These are phyloP conservation scores for Solanum pennellii DNA, from an alignment of 257 asterid species.

Conservation along the genomic window DNA sequence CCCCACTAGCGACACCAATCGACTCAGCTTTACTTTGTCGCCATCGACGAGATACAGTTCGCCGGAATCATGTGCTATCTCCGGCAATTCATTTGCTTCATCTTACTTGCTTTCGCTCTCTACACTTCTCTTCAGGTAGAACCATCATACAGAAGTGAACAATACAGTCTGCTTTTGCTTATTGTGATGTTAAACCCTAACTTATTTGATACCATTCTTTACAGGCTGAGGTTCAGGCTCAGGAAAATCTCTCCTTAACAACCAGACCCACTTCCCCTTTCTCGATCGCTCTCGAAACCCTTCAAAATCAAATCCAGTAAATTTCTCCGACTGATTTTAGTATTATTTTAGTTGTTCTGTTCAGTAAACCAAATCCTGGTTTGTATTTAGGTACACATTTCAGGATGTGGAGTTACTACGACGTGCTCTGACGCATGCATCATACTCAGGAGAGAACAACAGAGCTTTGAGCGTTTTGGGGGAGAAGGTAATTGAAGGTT, in stretches of 20 bases:
- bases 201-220: neutral
- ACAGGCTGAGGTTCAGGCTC: slow-evolving; percentile 10
- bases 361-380: neutral
- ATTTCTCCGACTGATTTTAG: neutral
- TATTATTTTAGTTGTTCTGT: neutral
- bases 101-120: slow-evolving; percentile 21
- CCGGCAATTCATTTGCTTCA: slow-evolving; percentile 4
- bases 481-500: slow-evolving; percentile 32
- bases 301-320: slow-evolving; percentile 55
- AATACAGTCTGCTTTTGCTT: neutral
- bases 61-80: neutral
- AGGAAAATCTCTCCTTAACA: neutral
- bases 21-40: neutral
- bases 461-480: slow-evolving; percentile 61
- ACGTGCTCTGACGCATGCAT: slow-evolving; percentile 70
- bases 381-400: slow-evolving; percentile 56
- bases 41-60: neutral
- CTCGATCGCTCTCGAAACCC: slow-evolving; percentile 43
- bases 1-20: neutral
- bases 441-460: slow-evolving; percentile 77
- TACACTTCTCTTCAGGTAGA: slow-evolving; percentile 28
- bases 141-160: neutral
- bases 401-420: slow-evolving; percentile 37
- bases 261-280: slow-evolving; percentile 28
- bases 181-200: neutral